Percentiles rank a stretch among this genome's conserved stretches.
Conservation (phyloP, 139 green algal species). For the Pseudopediastrum boryanum region DNA sequence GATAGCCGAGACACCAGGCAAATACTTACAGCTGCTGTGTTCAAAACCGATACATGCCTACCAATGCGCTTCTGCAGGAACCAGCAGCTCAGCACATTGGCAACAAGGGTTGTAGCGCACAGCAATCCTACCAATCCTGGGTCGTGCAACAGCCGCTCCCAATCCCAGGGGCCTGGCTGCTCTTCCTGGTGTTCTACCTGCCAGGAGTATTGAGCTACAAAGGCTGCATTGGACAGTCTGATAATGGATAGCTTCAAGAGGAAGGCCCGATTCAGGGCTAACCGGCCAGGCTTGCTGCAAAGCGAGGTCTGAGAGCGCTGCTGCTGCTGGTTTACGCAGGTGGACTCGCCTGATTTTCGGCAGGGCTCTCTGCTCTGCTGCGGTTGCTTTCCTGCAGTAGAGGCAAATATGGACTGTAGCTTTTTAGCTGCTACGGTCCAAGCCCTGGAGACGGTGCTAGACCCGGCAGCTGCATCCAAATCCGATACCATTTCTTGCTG, state of each 20-base stretch:
- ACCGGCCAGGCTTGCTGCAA: too few species aligned
- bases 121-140: neutral
- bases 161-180: neutral
- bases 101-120: neutral
- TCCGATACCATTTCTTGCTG: neutral
- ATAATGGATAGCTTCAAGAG: conserved; percentile 10
- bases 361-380: too few species aligned
- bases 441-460: too few species aligned
- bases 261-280: neutral
- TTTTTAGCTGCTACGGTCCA: too few species aligned
- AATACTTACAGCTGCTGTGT: neutral
- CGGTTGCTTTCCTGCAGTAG: too few species aligned
- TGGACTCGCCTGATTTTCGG: too few species aligned
- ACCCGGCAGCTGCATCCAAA: neutral
- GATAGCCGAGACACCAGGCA: neutral
- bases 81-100: neutral
- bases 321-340: too few species aligned
- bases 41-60: neutral
- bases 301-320: too few species aligned
- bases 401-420: too few species aligned
- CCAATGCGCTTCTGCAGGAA: too few species aligned
- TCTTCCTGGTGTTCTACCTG: neutral
- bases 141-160: neutral
- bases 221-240: neutral
- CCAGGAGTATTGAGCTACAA: conserved; percentile 1